Base-by-base conservation (phyloP, 73 alveolate species). In the Paramecium octaurelia region DNA sequence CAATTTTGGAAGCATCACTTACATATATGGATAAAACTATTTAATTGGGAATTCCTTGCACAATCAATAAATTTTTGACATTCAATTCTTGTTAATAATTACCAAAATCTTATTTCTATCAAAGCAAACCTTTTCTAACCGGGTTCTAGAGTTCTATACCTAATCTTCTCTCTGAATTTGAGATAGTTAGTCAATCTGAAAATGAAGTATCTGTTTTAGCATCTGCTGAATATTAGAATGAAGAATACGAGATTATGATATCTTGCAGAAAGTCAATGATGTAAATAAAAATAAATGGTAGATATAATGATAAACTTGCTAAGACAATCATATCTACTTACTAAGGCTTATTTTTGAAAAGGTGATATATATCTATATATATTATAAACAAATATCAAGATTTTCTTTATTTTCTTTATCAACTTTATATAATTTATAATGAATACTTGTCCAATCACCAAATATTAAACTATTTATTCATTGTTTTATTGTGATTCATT, bases 111-210 rank as follows among this genome's bases (percentile, higher is more conserved):
- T 80, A 80, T 43, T 80, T 80, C 57, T 80, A 80, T 80, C 8
- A 80, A 14, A 80, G 91, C 44, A 23, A 80, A 48, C 91, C 91
- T 24, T 80, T 80, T 80, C 54, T 43, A 44, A 44, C 91, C n/a
- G 43, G 91, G 8, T 80, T 80, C 57, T 80, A 80, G 31, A 46
- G 20, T 43, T 40, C 46, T 20, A 23, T 80, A 6, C 54, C 91
- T 80, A 31, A 40, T 31, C 57, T 80, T 40, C 27, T 80, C 2
- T 73, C 91, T 11, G 75, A 42, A 24, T 80, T 80, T 46, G 27
- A 80, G 29, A 44, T 80, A 44, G 16, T 31, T 43, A 42, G 31
- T 43, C n/a, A 43, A 80, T 31, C 46, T 23, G 91, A 80, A 20
- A 48, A 23, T 20, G 91, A 80, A 21, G n/a, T 80, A 18, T 12